These are phyloP conservation scores for Trichoderma sp. DNA, from an alignment of 2,329 filamentous ascomycete species.

Conservation along the genomic window DNA sequence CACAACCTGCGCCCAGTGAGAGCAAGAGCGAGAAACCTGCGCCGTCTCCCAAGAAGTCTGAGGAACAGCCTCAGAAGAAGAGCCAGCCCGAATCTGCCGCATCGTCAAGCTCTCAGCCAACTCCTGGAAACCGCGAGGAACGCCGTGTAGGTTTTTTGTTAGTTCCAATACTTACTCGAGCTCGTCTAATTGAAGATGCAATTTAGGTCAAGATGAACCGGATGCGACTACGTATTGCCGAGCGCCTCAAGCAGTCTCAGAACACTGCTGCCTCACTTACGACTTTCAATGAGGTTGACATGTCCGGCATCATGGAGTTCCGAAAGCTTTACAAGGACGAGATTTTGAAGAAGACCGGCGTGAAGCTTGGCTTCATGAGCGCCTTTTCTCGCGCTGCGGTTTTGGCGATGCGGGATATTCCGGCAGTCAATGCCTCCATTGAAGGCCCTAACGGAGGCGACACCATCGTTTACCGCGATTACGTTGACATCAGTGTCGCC, in stretches of 20 bases:
- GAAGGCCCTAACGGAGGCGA: constrained; percentile 94
- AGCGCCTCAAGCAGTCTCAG: constrained; percentile 98
- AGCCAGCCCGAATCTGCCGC: constrained; percentile 33
- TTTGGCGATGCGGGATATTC: constrained; percentile 93
- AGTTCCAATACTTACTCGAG: not conserved
- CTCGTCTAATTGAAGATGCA: not conserved
- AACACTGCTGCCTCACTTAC: constrained; percentile 97
- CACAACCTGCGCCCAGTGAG: constrained; percentile 40
- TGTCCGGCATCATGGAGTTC: constrained; percentile 97
- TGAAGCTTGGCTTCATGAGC: constrained; percentile 99
- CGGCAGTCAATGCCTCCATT: constrained; percentile 93
- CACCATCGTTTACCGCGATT: constrained; percentile 97
- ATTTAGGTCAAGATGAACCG: constrained; percentile 97
- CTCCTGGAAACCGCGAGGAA: constrained; percentile 77
- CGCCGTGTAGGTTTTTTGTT: constrained; percentile 68
- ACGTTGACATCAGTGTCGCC: constrained; percentile 95
- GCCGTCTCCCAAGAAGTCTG: constrained; percentile 30
- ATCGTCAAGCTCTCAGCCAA: constrained; percentile 33
- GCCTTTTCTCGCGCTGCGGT: constrained; percentile 90
- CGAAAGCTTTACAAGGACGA: constrained; percentile 98
- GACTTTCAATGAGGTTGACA: constrained; percentile 99
- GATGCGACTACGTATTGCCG: constrained; percentile 95
- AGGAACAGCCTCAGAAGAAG: constrained; percentile 34
- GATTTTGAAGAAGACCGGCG: constrained; percentile 89
- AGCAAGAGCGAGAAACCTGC: constrained; percentile 37